Percentiles rank a stretch among this genome's conserved stretches.
phyloP scores from a whole-genome alignment of 345 rosid genomes.

The Nephelium lappaceum region DNA sequence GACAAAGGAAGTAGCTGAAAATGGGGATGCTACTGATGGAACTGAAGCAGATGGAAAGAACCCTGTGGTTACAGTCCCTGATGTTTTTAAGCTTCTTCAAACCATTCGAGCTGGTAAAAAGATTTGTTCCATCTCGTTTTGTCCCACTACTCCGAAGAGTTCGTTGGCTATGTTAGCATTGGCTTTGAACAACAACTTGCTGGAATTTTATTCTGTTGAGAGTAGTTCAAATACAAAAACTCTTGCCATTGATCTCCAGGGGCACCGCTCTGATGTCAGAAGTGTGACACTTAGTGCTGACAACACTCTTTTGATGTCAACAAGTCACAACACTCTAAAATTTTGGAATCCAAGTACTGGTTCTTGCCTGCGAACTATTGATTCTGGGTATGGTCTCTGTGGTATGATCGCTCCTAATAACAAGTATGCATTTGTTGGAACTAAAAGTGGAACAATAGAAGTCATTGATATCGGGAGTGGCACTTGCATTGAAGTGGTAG shows the following conservation, averaged over 20 bases:
- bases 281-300: constrained; percentile 89
- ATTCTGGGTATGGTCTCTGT: constrained; percentile 91
- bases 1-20: constrained; percentile 35
- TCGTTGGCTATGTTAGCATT: constrained; percentile 72
- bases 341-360: constrained; percentile 98
- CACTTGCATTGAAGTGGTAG: constrained; percentile 63
- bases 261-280: constrained; percentile 94
- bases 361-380: constrained; percentile 87
- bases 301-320: constrained; percentile 87
- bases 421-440: constrained; percentile 87
- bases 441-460: constrained; percentile 84
- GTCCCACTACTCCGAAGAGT: constrained; percentile 62
- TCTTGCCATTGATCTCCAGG: constrained; percentile 80
- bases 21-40: constrained; percentile 39
- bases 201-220: constrained; percentile 82
- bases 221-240: constrained; percentile 48
- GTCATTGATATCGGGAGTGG: constrained; percentile 88
- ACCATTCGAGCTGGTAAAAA: constrained; percentile 77
- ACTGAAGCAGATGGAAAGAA: constrained; percentile 39
- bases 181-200: constrained; percentile 82
- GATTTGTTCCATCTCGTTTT: constrained; percentile 80
- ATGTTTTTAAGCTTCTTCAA: constrained; percentile 82
- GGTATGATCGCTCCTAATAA: constrained; percentile 83
- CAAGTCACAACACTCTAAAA: constrained; percentile 89
- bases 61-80: constrained; percentile 51